phyloP scores from a whole-genome alignment of 768 basidiomycete genomes.

The Gelatoporia subvermispora region DNA sequence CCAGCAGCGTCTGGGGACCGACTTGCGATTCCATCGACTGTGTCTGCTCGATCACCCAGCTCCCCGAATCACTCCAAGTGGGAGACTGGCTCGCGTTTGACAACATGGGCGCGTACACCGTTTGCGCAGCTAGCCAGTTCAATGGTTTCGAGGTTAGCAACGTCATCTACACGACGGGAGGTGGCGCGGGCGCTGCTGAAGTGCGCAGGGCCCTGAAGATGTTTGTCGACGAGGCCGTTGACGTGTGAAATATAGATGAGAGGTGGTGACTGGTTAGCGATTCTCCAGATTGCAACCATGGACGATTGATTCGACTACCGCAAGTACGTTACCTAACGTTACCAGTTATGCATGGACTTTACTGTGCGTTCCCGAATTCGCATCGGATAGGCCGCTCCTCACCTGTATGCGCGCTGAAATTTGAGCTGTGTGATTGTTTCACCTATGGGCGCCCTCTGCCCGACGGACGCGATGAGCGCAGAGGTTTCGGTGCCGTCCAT shows the following conservation, averaged over 20 bases:
- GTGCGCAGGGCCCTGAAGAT: constrained; percentile 46
- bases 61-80: constrained; percentile 70
- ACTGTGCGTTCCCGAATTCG: too few relatives aligned
- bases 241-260: too few relatives aligned
- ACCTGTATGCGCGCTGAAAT: too few relatives aligned
- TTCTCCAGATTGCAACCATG: too few relatives aligned
- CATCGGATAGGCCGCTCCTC: too few relatives aligned
- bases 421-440: too few relatives aligned
- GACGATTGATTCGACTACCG: too few relatives aligned
- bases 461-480: too few relatives aligned
- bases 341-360: too few relatives aligned
- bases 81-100: constrained; percentile 99
- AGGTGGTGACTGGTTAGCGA: too few relatives aligned
- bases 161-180: constrained; percentile 73
- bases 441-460: too few relatives aligned
- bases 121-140: constrained; percentile 94
- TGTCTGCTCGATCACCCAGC: constrained; percentile 58
- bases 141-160: constrained; percentile 84
- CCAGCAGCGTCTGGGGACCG: constrained; percentile 91
- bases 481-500: neutral
- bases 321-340: too few relatives aligned
- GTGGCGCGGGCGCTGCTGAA: constrained; percentile 42
- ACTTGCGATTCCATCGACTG: constrained; percentile 98
- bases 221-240: constrained; percentile 36
- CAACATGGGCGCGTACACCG: constrained; percentile 99